Base-by-base conservation (phyloP, 139 green algal genomes). In the Chlorella sp. region DNA sequence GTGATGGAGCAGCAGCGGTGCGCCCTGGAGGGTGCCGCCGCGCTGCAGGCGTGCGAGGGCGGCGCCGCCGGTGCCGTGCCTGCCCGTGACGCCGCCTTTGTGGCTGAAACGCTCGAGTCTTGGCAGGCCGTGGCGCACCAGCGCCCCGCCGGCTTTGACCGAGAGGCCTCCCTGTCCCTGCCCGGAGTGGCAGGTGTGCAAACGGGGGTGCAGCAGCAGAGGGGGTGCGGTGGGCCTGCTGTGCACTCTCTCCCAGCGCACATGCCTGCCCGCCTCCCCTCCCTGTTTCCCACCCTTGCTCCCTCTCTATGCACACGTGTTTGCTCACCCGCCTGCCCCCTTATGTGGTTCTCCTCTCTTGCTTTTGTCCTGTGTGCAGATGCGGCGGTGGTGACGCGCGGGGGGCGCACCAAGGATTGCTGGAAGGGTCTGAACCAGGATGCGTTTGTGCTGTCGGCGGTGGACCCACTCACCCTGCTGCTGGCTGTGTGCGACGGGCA, bases 351-450 rank as follows among this genome's bases (percentile, higher is more conserved):
- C 48, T 57, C 48, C 48, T 57, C 9, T 57, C 48, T 57, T 57
- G 5, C 48, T 16, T 16, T 57, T 57, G 48, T 57, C 7, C 48
- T 57, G 48, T 57, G n/a, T 57, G 48, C 48, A 48, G 84, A 88
- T 40, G 84, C 40, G 0, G 84, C 84, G 0, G 84, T 68, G 66
- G 84, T 81, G 30, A 69, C 84, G 9, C 84, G 84, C 30, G 84
- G 84, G 26, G 84, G 84, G 4, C 64, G 84, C 11, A 32, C 22
- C 36, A 30, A 15, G 14, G 64, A 37, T 30, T 30, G 28, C 26
- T 81, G 66, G 39, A 88, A 88, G 66, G 39, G 26, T 16, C 39
- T 39, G 37, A 88, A 81, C 84, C 84, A 88, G 84, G 84, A 88
- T 12, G 66, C 66, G 1, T 88, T 71, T 40, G 16, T 66, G 64